phyloP scores from a whole-genome alignment of 2,329 filamentous ascomycete species.

The Colletotrichum sp. region DNA sequence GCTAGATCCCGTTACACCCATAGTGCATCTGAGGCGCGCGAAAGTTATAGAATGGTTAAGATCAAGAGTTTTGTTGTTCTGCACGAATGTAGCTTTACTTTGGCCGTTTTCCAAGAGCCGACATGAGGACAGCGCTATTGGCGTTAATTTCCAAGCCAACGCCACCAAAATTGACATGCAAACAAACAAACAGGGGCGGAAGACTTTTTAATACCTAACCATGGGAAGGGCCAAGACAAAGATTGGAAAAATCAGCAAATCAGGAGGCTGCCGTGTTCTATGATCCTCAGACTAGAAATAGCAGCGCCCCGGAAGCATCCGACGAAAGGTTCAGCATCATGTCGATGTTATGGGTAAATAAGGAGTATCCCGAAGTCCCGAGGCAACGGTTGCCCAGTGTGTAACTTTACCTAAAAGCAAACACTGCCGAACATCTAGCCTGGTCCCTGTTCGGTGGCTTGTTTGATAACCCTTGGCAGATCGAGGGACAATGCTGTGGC shows the following conservation, averaged over 20 bases:
- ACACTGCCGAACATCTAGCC: fast-evolving
- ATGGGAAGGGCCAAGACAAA: fast-evolving
- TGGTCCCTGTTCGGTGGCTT: not conserved
- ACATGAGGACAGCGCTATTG: not conserved
- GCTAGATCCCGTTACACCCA: too few species aligned
- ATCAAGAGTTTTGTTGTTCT: too few species aligned
- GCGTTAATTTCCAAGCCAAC: too few species aligned
- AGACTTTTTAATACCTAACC: not conserved
- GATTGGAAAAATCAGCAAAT: not conserved
- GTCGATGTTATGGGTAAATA: not conserved
- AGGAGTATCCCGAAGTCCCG: fast-evolving
- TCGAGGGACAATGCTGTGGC: not conserved
- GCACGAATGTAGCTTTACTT: too few species aligned
- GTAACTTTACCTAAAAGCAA: not conserved
- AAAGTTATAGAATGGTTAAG: too few species aligned
- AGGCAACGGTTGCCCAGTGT: not conserved
- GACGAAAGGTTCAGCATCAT: not conserved
- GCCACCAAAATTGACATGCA: not conserved
- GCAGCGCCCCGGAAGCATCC: not conserved
- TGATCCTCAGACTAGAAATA: not conserved
- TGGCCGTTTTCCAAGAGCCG: not conserved
- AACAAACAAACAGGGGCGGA: not conserved
- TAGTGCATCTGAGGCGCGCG: too few species aligned
- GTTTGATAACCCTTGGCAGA: not conserved
- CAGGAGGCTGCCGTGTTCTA: not conserved